Percentiles rank a stretch among this genome's conserved stretches.
These are phyloP conservation scores for Apiospora sp. DNA, from an alignment of 2,329 filamentous ascomycete species.

Conservation along the genomic window DNA sequence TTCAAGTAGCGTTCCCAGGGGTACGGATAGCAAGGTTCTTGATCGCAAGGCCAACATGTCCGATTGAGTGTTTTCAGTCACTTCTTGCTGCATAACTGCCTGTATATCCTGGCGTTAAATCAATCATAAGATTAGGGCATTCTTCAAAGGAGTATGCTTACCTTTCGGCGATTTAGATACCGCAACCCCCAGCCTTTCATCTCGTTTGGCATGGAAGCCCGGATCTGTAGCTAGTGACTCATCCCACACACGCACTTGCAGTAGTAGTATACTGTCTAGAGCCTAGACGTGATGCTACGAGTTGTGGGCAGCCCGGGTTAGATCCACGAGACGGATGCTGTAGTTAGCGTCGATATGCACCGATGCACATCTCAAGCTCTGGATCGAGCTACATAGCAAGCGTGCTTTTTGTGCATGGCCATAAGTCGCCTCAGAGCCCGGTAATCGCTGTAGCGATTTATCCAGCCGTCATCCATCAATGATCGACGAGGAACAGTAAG, in stretches of 20 bases:
- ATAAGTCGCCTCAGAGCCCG: too few relatives aligned
- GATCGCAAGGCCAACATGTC: too few relatives aligned
- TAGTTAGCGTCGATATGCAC: background rate
- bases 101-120: too few relatives aligned
- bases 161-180: too few relatives aligned
- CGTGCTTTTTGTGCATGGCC: background rate
- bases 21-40: too few relatives aligned
- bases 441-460: too few relatives aligned
- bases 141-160: too few relatives aligned
- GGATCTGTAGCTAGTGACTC: background rate
- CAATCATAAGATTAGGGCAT: too few relatives aligned
- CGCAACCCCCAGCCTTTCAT: background rate
- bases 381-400: background rate
- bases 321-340: background rate
- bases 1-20: too few relatives aligned
- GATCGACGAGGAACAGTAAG: background rate
- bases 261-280: background rate
- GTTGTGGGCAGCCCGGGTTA: background rate
- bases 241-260: background rate
- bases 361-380: background rate
- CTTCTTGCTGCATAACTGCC: too few relatives aligned
- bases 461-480: too few relatives aligned
- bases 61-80: too few relatives aligned
- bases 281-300: background rate
- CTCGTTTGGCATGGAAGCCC: background rate